Percentiles rank a stretch among this genome's conserved stretches.
phyloP scores from a whole-genome alignment of 2,329 filamentous ascomycete genomes.

The Arthroderma sp. region DNA sequence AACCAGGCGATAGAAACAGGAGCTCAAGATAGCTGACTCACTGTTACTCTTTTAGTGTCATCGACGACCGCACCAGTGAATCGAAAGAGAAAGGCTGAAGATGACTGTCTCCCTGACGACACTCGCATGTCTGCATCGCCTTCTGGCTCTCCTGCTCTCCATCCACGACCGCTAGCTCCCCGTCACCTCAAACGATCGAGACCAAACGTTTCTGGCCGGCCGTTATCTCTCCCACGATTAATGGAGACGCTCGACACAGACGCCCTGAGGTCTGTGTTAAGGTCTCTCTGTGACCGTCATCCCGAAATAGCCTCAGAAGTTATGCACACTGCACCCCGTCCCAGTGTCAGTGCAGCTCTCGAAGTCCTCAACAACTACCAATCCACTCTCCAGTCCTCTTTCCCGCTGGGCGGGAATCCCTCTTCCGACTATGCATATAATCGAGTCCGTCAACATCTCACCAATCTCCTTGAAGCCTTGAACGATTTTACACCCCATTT shows the following conservation, averaged over 20 bases:
- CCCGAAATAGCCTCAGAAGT: conserved; percentile 79
- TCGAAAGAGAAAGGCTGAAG: conserved; percentile 81
- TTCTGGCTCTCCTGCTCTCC: conserved; percentile 63
- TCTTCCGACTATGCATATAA: conserved; percentile 93
- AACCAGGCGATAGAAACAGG: background rate
- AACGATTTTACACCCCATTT: conserved; percentile 94
- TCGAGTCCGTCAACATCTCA: conserved; percentile 68
- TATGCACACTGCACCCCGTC: conserved; percentile 70
- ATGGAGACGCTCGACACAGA: conserved; percentile 83
- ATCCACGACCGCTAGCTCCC: conserved; percentile 55
- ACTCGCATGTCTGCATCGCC: conserved; percentile 90
- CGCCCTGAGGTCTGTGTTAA: conserved; percentile 74
- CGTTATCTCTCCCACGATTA: conserved; percentile 59
- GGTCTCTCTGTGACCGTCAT: conserved; percentile 80
- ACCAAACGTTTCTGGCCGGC: conserved; percentile 56
- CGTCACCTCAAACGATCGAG: conserved; percentile 56
- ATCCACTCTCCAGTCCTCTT: conserved; percentile 60
- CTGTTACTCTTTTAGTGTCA: conserved; percentile 24
- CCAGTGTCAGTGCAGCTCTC: conserved; percentile 67
- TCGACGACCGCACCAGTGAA: conserved; percentile 32
- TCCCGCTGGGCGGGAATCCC: conserved; percentile 72
- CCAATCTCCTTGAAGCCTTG: conserved; percentile 73
- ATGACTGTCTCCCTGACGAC: conserved; percentile 45
- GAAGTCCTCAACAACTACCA: conserved; percentile 75
- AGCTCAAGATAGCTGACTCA: conserved; percentile 7